These are phyloP conservation scores for Mortierella sp. DNA, from an alignment of 371 early-diverging fungal genomes.

Conservation along the genomic window DNA sequence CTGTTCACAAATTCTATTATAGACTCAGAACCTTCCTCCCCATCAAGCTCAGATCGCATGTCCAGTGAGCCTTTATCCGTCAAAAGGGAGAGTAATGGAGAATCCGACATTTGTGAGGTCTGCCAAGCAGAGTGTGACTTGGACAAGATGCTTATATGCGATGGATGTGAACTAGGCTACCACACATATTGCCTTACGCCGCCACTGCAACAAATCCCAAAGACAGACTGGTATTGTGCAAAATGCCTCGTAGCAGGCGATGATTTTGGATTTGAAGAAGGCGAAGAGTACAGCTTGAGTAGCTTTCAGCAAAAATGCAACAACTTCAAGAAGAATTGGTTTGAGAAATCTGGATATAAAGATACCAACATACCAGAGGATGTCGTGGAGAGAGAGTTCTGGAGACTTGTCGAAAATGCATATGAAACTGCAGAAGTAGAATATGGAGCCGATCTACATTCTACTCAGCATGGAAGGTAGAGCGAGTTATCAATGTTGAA, in stretches of 20 bases:
- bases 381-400: slow-evolving; percentile 92
- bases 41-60: slow-evolving; percentile 46
- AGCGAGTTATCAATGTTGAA: neutral
- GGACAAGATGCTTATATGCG: slow-evolving; percentile 84
- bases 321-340: slow-evolving; percentile 85
- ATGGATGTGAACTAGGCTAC: slow-evolving; percentile 87
- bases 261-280: slow-evolving; percentile 95
- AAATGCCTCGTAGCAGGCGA: slow-evolving; percentile 83
- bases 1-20: neutral
- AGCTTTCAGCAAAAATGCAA: slow-evolving; percentile 86
- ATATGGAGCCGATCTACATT: slow-evolving; percentile 96
- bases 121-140: slow-evolving; percentile 69
- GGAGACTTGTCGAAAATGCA: slow-evolving; percentile 90
- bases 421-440: slow-evolving; percentile 93
- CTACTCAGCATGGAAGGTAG: slow-evolving; percentile 90
- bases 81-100: slow-evolving; percentile 18
- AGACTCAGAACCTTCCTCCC: slow-evolving; percentile 54
- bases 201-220: slow-evolving; percentile 73
- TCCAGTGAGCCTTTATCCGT: slow-evolving; percentile 36
- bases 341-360: slow-evolving; percentile 57
- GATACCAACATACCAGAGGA: slow-evolving; percentile 75
- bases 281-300: slow-evolving; percentile 80
- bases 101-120: slow-evolving; percentile 70
- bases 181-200: slow-evolving; percentile 88
- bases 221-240: slow-evolving; percentile 89